A percentile compares a stretch with the other conserved stretches of the same genome.
phyloP scores from a whole-genome alignment of 306 rosid species.

The Astragalus membranaceus region DNA sequence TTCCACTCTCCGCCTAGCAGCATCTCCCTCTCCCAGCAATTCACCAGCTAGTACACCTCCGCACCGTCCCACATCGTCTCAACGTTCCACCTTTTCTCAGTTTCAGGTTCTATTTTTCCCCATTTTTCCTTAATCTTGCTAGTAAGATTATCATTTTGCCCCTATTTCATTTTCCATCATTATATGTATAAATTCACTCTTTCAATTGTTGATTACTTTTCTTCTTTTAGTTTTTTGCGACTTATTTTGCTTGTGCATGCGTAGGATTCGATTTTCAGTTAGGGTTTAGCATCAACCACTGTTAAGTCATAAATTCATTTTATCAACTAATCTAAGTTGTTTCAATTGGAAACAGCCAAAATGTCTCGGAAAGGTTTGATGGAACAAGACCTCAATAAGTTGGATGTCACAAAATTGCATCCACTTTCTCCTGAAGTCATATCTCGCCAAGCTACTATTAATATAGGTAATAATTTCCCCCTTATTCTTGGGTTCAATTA shows the following conservation, averaged over 20 bases:
- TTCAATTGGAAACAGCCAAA: constrained; percentile 20
- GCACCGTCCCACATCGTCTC: too few species aligned
- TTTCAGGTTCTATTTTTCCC: too few species aligned
- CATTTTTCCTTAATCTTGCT: too few species aligned
- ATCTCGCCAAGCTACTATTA: constrained; percentile 92
- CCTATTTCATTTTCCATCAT: too few species aligned
- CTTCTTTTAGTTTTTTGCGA: neutral
- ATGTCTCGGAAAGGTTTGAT: constrained; percentile 91
- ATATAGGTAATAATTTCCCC: constrained; percentile 54
- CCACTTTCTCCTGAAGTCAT: constrained; percentile 94
- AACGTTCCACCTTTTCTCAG: too few species aligned
- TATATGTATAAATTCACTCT: too few species aligned
- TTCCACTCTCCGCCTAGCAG: too few species aligned
- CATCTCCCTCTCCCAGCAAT: too few species aligned
- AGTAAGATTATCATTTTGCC: too few species aligned
- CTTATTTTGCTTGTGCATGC: neutral
- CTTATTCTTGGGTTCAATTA: neutral
- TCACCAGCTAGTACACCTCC: too few species aligned
- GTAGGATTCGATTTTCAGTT: neutral
- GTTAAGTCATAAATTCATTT: neutral
- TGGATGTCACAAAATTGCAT: constrained; percentile 86
- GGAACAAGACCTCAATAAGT: constrained; percentile 82
- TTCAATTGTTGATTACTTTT: neutral
- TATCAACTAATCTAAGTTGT: neutral
- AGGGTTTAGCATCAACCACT: neutral